phyloP scores from a whole-genome alignment of 352 stramenopile genomes.

The Phytophthora hibernalis region DNA sequence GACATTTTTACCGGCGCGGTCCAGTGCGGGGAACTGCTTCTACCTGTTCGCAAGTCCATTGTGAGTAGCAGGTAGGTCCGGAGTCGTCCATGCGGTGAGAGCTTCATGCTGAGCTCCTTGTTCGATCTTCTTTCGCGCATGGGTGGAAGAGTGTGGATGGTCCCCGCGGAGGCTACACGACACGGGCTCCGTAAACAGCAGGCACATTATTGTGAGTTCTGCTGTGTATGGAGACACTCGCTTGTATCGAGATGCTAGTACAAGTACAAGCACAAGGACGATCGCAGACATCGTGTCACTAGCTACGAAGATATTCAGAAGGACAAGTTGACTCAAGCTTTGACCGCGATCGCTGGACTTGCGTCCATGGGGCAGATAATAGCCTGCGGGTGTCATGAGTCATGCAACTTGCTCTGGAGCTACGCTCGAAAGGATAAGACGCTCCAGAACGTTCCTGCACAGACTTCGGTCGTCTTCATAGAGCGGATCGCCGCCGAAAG shows the following conservation, averaged over 20 bases:
- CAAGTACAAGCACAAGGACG: neutral
- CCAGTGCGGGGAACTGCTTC: constrained; percentile 25
- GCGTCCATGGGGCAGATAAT: too few relatives aligned
- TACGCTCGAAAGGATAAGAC: too few relatives aligned
- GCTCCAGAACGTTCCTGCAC: too few relatives aligned
- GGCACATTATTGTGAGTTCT: neutral
- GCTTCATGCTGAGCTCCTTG: constrained; percentile 20
- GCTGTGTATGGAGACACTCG: neutral
- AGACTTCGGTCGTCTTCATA: neutral
- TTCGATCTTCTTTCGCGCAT: constrained; percentile 35
- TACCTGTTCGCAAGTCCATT: constrained; percentile 10
- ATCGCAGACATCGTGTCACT: neutral
- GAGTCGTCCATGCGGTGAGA: constrained; percentile 5
- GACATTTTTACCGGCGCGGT: constrained; percentile 28
- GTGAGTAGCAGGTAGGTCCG: constrained; percentile 9
- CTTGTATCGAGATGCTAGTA: neutral
- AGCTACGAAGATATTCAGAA: neutral
- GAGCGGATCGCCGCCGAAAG: constrained; percentile 13
- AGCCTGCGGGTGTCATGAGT: too few relatives aligned
- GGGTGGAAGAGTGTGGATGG: constrained; percentile 10
- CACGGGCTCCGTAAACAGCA: neutral
- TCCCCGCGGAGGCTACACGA: constrained; percentile 2
- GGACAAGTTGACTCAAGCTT: neutral
- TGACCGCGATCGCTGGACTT: too few relatives aligned
- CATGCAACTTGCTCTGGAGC: too few relatives aligned